A percentile compares a stretch with the other conserved stretches of the same genome.
phyloP scores from a whole-genome alignment of 768 basidiomycete species.

The Cytidiella melzeri region DNA sequence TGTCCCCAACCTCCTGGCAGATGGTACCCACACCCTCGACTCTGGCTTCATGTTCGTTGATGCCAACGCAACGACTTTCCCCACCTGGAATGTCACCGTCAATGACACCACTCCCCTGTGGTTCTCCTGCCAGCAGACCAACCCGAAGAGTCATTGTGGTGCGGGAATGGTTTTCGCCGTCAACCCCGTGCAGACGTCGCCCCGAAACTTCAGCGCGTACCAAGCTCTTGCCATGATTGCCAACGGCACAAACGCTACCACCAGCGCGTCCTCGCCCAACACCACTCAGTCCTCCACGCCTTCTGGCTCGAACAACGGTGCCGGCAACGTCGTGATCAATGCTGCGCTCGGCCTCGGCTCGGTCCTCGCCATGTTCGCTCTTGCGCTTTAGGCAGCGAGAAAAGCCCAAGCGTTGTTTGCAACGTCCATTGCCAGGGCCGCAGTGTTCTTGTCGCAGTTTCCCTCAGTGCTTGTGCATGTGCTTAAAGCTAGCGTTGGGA shows the following conservation, averaged over 20 bases:
- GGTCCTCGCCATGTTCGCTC: constrained; percentile 16
- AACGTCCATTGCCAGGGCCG: too few relatives aligned
- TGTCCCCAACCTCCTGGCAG: constrained; percentile 28
- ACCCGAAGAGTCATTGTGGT: constrained; percentile 29
- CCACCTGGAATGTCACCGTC: constrained; percentile 51
- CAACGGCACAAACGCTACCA: constrained; percentile 40
- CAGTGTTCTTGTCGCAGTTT: too few relatives aligned
- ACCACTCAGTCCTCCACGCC: constrained; percentile 3
- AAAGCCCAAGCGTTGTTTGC: too few relatives aligned
- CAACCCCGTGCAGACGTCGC: constrained; percentile 46
- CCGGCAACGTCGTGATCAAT: constrained; percentile 9
- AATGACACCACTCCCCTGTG: constrained; percentile 53
- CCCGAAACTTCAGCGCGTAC: constrained; percentile 52
- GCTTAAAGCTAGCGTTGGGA: too few relatives aligned
- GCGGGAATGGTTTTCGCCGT: constrained; percentile 40
- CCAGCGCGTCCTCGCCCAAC: constrained; percentile 20
- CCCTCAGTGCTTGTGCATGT: too few relatives aligned
- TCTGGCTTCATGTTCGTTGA: constrained; percentile 48
- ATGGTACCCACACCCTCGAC: constrained; percentile 43
- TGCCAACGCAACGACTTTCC: constrained; percentile 39
- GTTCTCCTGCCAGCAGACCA: constrained; percentile 45
- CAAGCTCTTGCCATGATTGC: constrained; percentile 45
- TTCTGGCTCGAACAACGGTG: constrained; percentile 7
- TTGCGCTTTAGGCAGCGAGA: constrained; percentile 15
- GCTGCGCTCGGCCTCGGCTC: constrained; percentile 19